Evolutionary conservation across 805 yeast genomes (phyloP).

Genomic region (Ogataea trehaloabstinens): DNA sequence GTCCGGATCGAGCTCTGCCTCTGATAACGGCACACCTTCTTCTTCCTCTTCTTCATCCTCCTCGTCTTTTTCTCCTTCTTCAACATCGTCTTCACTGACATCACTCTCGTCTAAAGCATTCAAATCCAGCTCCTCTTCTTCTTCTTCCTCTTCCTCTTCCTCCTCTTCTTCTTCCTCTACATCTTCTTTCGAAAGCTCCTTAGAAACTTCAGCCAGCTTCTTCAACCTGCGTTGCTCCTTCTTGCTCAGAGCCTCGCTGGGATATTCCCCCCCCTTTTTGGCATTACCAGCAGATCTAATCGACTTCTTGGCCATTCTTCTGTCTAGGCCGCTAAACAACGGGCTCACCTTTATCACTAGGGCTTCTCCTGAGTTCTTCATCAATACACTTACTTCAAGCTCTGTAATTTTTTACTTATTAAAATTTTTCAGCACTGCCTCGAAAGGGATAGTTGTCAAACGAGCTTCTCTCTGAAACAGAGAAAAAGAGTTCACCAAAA

Average conservation of each 20-base stretch:
- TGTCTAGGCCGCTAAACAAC: too few relatives aligned
- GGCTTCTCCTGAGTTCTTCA: too few relatives aligned
- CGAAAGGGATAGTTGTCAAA: too few relatives aligned
- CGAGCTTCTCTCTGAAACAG: too few relatives aligned
- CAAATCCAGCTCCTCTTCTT: conserved; percentile 39
- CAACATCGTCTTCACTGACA: conserved; percentile 28
- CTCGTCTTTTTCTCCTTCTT: conserved; percentile 28
- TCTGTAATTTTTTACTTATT: too few relatives aligned
- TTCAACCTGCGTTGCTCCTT: conserved; percentile 44
- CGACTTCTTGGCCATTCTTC: conserved; percentile 17
- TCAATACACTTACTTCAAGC: too few relatives aligned
- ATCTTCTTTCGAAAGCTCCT: conserved; percentile 29
- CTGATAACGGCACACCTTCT: conserved; percentile 84
- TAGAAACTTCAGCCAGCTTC: conserved; percentile 5
- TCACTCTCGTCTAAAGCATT: conserved; percentile 26
- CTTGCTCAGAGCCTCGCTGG: conserved; percentile 54
- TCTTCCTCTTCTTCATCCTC: conserved; percentile 36
- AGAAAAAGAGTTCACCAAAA: too few relatives aligned
- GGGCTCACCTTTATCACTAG: too few relatives aligned
- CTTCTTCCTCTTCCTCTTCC: conserved; percentile 39
- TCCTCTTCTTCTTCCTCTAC: conserved; percentile 35
- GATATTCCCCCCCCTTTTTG: too few relatives aligned
- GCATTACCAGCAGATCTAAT: conserved; percentile 21
- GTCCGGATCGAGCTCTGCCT: conserved; percentile 89
- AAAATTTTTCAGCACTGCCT: too few relatives aligned